phyloP scores from a whole-genome alignment of 2,329 filamentous ascomycete genomes.

The Fusarium kyushuense region DNA sequence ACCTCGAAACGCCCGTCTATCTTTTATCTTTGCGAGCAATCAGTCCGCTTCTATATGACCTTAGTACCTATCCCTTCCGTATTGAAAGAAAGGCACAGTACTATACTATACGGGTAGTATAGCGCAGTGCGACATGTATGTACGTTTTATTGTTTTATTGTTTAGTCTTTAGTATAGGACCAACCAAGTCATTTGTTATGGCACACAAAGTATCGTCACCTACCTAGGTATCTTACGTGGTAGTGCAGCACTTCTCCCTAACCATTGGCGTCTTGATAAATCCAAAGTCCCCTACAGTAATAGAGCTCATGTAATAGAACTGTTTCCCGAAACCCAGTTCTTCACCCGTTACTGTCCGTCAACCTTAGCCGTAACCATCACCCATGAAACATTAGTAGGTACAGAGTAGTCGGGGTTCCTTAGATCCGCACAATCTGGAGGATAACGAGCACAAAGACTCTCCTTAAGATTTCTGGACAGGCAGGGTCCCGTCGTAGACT shows the following conservation, averaged over 20 bases:
- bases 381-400: constrained; percentile 5
- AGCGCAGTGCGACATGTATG: background rate
- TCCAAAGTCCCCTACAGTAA: constrained; percentile 16
- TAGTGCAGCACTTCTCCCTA: constrained; percentile 9
- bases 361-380: constrained; percentile 10
- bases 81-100: constrained; percentile 14
- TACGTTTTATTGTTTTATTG: no score
- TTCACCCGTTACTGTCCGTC: constrained; percentile 18
- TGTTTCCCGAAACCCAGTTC: constrained; percentile 28
- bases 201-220: constrained; percentile 23
- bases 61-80: constrained; percentile 13
- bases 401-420: no score
- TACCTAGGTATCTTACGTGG: no score
- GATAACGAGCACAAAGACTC: constrained; percentile 18
- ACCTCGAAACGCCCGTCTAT: constrained; percentile 10
- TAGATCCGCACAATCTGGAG: constrained; percentile 14
- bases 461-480: constrained; percentile 10
- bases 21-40: constrained; percentile 1
- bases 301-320: constrained; percentile 32
- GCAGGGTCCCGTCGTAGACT: constrained; percentile 26
- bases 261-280: constrained; percentile 18
- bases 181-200: constrained; percentile 12
- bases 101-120: background rate
- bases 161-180: background rate
- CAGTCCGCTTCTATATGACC: background rate